Evolutionary conservation across 139 green algal species (phyloP).

Genomic region (Dunaliella sp.): DNA sequence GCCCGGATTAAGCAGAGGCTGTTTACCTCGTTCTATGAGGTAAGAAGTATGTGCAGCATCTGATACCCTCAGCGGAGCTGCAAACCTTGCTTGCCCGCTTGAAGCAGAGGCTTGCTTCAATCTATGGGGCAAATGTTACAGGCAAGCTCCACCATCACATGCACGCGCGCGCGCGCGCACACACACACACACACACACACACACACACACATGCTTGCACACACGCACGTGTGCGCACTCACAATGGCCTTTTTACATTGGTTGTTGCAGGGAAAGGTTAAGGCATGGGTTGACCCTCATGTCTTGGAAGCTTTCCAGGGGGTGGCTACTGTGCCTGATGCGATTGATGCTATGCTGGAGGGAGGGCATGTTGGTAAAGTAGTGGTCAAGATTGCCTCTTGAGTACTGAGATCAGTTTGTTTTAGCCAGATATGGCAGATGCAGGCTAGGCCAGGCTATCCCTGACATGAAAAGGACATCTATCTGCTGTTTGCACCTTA

Average conservation of each 20-base stretch:
- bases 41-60: neutral
- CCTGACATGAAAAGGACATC: too few relatives aligned
- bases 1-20: neutral
- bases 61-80: neutral
- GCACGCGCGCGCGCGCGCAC: too few relatives aligned
- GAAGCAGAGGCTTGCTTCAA: neutral
- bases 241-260: constrained; percentile 39
- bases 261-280: constrained; percentile 35
- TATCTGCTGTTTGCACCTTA: too few relatives aligned
- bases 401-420: too few relatives aligned
- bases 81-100: neutral
- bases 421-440: too few relatives aligned
- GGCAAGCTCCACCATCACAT: too few relatives aligned
- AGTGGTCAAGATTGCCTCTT: constrained; percentile 19
- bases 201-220: neutral
- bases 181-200: too few relatives aligned
- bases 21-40: neutral
- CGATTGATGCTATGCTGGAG: constrained; percentile 70
- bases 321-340: constrained; percentile 40
- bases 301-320: neutral
- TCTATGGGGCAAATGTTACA: too few relatives aligned
- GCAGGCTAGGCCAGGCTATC: too few relatives aligned
- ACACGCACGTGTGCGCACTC: constrained; percentile 20
- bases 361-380: constrained; percentile 77
- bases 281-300: constrained; percentile 52